These are phyloP conservation scores for Aphanomyces euteiches DNA, from an alignment of 352 stramenopile genomes.

Conservation along the genomic window DNA sequence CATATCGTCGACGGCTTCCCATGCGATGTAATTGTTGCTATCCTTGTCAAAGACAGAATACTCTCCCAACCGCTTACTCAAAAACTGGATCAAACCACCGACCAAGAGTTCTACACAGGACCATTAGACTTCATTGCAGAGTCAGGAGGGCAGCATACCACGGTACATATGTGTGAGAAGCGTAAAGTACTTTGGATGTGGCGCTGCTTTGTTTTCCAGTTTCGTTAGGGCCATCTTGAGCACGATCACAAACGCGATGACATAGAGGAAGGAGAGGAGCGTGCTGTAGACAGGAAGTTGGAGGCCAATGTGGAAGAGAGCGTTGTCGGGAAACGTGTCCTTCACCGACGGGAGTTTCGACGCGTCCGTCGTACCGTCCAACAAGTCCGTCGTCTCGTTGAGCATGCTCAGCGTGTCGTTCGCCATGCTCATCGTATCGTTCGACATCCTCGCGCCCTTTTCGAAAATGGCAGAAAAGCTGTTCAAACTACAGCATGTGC, in stretches of 20 bases:
- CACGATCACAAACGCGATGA: constrained; percentile 16
- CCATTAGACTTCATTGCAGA: neutral
- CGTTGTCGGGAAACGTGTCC: constrained; percentile 4
- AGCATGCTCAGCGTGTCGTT: too few species aligned
- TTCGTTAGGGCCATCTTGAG: neutral
- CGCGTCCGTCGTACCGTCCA: neutral
- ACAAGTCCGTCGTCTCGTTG: neutral
- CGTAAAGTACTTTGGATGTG: constrained; percentile 27
- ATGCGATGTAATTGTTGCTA: constrained; percentile 14
- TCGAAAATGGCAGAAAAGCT: too few species aligned
- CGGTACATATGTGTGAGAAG: constrained; percentile 25
- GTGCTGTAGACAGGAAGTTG: constrained; percentile 5
- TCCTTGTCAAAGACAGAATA: constrained; percentile 11
- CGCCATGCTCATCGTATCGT: too few species aligned
- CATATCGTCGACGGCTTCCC: constrained; percentile 25
- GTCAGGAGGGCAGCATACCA: neutral
- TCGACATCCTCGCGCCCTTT: too few species aligned
- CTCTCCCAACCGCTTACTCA: constrained; percentile 11
- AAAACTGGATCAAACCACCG: constrained; percentile 24
- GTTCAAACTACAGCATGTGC: too few species aligned
- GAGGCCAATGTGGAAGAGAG: constrained; percentile 23
- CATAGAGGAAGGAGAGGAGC: constrained; percentile 13
- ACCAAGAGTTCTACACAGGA: constrained; percentile 16
- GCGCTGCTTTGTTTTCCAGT: neutral
- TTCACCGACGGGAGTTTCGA: neutral